phyloP scores from a whole-genome alignment of 768 basidiomycete species.

The Boletus speciosus region DNA sequence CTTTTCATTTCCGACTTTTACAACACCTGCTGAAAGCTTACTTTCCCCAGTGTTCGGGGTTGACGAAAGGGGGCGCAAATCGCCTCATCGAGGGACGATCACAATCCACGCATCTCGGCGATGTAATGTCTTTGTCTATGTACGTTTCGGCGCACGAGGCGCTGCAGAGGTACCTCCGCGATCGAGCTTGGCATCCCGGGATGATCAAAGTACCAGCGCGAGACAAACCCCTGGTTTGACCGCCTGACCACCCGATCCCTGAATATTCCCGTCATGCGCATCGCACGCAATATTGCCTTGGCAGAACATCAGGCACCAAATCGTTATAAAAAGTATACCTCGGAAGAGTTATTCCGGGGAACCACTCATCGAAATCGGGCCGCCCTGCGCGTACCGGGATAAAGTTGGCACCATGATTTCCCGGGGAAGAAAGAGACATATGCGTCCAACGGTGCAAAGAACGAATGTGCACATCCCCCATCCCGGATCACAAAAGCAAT shows the following conservation, averaged over 20 bases:
- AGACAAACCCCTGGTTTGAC: background rate
- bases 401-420: background rate
- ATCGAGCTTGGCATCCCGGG: background rate
- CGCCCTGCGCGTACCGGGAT: background rate
- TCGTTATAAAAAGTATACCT: background rate
- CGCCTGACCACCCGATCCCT: background rate
- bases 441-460: background rate
- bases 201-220: constrained; percentile 2
- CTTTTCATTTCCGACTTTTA: background rate
- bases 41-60: background rate
- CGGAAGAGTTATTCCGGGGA: background rate
- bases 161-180: background rate
- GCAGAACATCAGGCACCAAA: constrained; percentile 5
- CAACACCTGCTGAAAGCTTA: background rate
- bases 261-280: background rate
- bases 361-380: background rate
- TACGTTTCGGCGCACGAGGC: background rate
- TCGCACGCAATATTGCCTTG: background rate
- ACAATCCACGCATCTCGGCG: background rate
- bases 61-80: background rate
- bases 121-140: background rate
- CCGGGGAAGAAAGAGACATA: background rate
- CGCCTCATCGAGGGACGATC: background rate
- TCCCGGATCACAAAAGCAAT: background rate
- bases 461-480: background rate